These are phyloP conservation scores for Rhizoclosmatium sp. DNA, from an alignment of 192 early-diverging fungal species.

Conservation along the genomic window DNA sequence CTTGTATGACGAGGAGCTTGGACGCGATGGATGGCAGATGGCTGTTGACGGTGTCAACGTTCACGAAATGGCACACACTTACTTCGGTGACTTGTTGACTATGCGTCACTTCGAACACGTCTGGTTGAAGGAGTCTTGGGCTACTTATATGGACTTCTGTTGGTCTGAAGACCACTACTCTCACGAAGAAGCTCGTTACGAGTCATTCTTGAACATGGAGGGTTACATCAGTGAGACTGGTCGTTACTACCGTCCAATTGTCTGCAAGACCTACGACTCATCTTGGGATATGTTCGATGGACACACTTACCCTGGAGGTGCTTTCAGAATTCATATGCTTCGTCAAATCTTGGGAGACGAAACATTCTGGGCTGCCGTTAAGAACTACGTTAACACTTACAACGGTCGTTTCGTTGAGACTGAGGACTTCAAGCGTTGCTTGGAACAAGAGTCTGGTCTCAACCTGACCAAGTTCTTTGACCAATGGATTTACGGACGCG, in stretches of 20 bases:
- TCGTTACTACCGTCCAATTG: conserved; percentile 56
- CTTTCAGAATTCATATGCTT: conserved; percentile 62
- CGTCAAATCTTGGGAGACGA: conserved; percentile 53
- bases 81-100: conserved; percentile 64
- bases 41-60: conserved; percentile 52
- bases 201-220: conserved; percentile 42
- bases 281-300: conserved; percentile 63
- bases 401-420: conserved; percentile 56
- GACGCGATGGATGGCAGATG: conserved; percentile 35
- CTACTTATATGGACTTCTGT: conserved; percentile 52
- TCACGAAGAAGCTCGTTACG: conserved; percentile 47
- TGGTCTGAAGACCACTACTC: conserved; percentile 49
- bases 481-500: conserved; percentile 92
- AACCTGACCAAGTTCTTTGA: conserved; percentile 81
- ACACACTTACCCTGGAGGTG: conserved; percentile 64
- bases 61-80: conserved; percentile 66
- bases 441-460: conserved; percentile 80
- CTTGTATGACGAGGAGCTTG: conserved; percentile 48
- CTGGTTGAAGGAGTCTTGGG: conserved; percentile 68
- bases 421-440: conserved; percentile 71
- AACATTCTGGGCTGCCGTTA: conserved; percentile 59
- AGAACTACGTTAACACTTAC: conserved; percentile 53
- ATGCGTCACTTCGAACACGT: conserved; percentile 68
- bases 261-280: conserved; percentile 55
- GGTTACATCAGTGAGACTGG: conserved; percentile 41